These are phyloP conservation scores for Thalassiosira exigua DNA, from an alignment of 352 stramenopile species.

Conservation along the genomic window DNA sequence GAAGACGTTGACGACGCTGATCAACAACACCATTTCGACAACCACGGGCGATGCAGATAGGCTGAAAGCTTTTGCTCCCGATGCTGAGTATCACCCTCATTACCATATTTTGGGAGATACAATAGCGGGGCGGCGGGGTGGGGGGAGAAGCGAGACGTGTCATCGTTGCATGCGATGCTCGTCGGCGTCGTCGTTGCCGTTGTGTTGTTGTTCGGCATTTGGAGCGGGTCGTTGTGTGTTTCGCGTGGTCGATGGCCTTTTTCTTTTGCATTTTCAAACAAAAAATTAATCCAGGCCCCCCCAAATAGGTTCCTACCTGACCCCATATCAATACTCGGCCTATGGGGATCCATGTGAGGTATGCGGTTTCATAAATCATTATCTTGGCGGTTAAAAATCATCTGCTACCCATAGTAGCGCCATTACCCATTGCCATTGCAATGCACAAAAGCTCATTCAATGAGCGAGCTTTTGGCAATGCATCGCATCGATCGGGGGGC, in stretches of 20 bases:
- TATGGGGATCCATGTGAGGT: neutral
- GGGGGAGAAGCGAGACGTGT: neutral
- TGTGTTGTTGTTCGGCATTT: too few species aligned
- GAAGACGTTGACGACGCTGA: too few species aligned
- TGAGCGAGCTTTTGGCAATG: neutral
- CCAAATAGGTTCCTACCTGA: neutral
- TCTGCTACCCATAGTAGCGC: neutral
- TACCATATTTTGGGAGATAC: too few species aligned
- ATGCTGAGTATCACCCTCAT: too few species aligned
- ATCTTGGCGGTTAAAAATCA: neutral
- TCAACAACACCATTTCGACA: too few species aligned
- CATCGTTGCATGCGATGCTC: too few species aligned
- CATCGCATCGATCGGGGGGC: too few species aligned
- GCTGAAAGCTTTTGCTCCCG: too few species aligned
- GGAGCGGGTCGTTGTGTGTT: neutral
- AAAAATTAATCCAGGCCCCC: neutral
- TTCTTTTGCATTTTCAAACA: neutral
- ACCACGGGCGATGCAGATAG: too few species aligned
- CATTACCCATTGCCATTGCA: neutral
- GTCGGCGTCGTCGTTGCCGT: too few species aligned
- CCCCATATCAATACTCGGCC: neutral
- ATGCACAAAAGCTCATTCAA: neutral
- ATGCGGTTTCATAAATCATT: neutral
- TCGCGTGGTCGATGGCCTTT: neutral
- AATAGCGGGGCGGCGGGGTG: neutral